Evolutionary conservation across 164 flowering plant species (phyloP), one percentile per base, ranked within the genome.

Genomic region (Vitis rupestris): DNA sequence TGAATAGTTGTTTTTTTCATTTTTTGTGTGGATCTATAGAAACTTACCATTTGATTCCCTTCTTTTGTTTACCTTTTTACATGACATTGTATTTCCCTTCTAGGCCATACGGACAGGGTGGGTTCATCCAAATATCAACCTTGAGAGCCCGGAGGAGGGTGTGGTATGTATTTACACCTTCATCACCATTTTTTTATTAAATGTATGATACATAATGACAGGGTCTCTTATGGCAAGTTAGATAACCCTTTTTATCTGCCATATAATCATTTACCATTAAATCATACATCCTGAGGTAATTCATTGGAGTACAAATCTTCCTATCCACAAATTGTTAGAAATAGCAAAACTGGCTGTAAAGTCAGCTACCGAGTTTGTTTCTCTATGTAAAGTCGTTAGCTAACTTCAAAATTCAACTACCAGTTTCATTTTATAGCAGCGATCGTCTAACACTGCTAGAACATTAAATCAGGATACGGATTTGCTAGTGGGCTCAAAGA

Each of bases 61-160:
- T 6, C 23, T 63, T 13, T 8, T 10, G 2, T 63, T 9, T 44
- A 56, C 16, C 60, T 19, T 30, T 14, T 64, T 52, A 69, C 70
- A 49, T 61, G 29, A 11, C 11, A 58, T 51, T 62, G 12, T 57
- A 12, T 62, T 27, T 14, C 50, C 63, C n/a, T 14, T 72, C 49
- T 51, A 95, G 99, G 99, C 99, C 51, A 95, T 95, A 70, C 74
- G 86, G 69, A 95, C 98, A 11, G 98, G 99, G 8, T 95, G 97
- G 98, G 77, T 95, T 71, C 99, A 95, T 82, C 99, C 99, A 66
- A 93, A 95, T 76, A 75, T 95, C 81, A 95, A 93, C 74, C 88
- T 95, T 69, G 98, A 93, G 75, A 84, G 80, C 64, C 98, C 97
- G 31, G 99, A 93, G 44, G 73, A 83, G 72, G 87, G 88, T 65